These are phyloP conservation scores for Ophiostoma sp. DNA, from an alignment of 2,329 filamentous ascomycete genomes.

Conservation along the genomic window DNA sequence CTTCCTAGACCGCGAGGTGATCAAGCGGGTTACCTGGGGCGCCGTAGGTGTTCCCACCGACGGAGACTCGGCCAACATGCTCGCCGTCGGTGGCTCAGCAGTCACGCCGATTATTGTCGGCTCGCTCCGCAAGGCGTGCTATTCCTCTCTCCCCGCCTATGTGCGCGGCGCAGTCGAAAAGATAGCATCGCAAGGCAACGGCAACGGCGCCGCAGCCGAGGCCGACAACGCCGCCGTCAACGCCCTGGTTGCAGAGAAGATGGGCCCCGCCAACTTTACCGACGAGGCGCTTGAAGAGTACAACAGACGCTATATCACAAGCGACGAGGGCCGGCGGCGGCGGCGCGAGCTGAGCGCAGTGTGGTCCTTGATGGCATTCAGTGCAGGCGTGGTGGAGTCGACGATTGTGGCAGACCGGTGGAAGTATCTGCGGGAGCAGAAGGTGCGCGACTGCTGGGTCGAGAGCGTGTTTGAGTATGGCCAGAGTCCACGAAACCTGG, in stretches of 20 bases:
- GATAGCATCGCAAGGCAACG: constrained; percentile 38
- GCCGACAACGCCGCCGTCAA: constrained; percentile 18
- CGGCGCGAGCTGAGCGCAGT: constrained; percentile 80
- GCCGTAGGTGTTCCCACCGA: neutral
- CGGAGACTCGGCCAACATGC: neutral
- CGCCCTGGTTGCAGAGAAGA: constrained; percentile 57
- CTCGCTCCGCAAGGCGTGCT: constrained; percentile 73
- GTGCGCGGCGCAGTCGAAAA: constrained; percentile 76
- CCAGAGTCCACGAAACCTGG: constrained; percentile 81
- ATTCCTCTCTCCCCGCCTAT: constrained; percentile 68
- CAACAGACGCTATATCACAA: constrained; percentile 51
- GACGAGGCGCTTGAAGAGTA: constrained; percentile 73
- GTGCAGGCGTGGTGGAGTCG: constrained; percentile 80
- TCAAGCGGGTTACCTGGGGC: constrained; percentile 56
- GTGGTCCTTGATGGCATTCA: constrained; percentile 96
- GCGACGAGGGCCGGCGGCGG: constrained; percentile 37
- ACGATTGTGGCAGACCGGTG: constrained; percentile 87
- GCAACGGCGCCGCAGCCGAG: constrained; percentile 30
- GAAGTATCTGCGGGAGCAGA: constrained; percentile 73
- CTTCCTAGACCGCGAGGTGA: constrained; percentile 78
- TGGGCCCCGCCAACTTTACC: constrained; percentile 53
- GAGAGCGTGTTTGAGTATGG: constrained; percentile 87
- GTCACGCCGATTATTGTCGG: constrained; percentile 83
- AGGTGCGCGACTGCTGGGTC: constrained; percentile 76
- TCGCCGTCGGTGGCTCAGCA: constrained; percentile 48